Base-by-base conservation (phyloP, 2,329 filamentous ascomycete species). In the Sphaerulina vaccinii region DNA sequence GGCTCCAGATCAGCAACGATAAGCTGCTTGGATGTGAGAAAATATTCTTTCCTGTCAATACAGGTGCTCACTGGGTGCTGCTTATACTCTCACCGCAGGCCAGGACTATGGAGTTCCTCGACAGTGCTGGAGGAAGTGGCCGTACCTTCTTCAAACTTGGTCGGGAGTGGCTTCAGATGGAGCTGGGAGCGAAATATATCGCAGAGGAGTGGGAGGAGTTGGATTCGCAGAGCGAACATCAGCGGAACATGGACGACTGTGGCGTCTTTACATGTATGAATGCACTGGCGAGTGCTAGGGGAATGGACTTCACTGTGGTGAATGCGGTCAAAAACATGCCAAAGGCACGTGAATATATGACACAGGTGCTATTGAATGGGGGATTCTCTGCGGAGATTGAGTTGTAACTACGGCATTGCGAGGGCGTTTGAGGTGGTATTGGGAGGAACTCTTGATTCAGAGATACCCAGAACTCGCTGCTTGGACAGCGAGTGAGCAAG, bases 261-360 rank as follows among this genome's bases (percentile, higher is more conserved):
- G 88, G 88, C n/a, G 81, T 90, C 3, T 88, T 89, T 65, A 81
- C 85, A 11, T 82, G 88, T 58, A 81, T 87, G 15, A 92, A 91
- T 63, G 84, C 81, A 13, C 78, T 89, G 41, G 87, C 83, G 49
- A 62, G 75, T 24, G 69, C 75, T 2, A 68, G 76, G 43, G 84
- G 86, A 60, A 76, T 84, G 19, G 49, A 38, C 2, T 65, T 54
- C 44, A 43, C 50, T 2, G 53, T 55, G 5, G 57, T 68, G 13
- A 21, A 39, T 36, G 54, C 52, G 6, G 43, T 38, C 2, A 53
- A 54, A 18, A 48, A 50, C 13, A 68, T 68, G 65, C 39, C 44
- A 39, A 44, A 52, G 9, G 67, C 59, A 8, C 54, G 68, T 22
- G 74, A 77, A 47, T 75, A 82, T 38, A 79, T 90, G 37, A 86